A percentile compares a stretch with the other conserved stretches of the same genome.
Conservation (phyloP, 352 stramenopile species). For the Globisporangium middletonii region DNA sequence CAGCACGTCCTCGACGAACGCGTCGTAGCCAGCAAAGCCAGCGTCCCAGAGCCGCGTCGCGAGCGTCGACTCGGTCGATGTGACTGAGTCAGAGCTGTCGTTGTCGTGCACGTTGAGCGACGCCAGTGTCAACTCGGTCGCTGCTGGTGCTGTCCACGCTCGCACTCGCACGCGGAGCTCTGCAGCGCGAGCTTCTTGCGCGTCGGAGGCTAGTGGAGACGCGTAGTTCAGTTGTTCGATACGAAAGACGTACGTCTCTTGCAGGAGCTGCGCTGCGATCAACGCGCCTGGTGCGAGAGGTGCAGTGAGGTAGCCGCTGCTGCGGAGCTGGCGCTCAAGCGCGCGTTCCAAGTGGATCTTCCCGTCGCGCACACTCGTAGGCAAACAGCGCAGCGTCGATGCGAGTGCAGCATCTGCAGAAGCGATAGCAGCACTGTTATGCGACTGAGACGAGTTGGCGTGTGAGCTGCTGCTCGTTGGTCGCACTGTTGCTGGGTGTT, state of each 20-base stretch:
- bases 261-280: conserved; percentile 39
- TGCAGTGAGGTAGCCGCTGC: conserved; percentile 3
- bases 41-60: conserved; percentile 18
- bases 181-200: conserved; percentile 4
- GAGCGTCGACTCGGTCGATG: conserved; percentile 7
- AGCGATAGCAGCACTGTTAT: not conserved
- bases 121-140: conserved; percentile 10
- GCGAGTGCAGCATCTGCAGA: conserved; percentile 5
- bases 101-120: not conserved
- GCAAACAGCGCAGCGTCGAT: conserved; percentile 19
- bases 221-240: conserved; percentile 14
- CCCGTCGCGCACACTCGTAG: conserved; percentile 30
- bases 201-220: not conserved
- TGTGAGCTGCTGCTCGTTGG: not conserved
- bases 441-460: too few relatives aligned
- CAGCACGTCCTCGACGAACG: conserved; percentile 42
- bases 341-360: conserved; percentile 27
- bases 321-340: conserved; percentile 30
- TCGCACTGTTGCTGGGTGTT: conserved; percentile 15
- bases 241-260: conserved; percentile 46
- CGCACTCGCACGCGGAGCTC: conserved; percentile 2
- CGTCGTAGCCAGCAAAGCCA: conserved; percentile 50
- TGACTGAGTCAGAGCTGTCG: not conserved
- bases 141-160: not conserved
- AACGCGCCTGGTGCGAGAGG: conserved; percentile 17